A percentile compares a stretch with the other conserved stretches of the same genome.
phyloP scores from a whole-genome alignment of 202 grass and related monocot species.

The Eragrostis tef region DNA sequence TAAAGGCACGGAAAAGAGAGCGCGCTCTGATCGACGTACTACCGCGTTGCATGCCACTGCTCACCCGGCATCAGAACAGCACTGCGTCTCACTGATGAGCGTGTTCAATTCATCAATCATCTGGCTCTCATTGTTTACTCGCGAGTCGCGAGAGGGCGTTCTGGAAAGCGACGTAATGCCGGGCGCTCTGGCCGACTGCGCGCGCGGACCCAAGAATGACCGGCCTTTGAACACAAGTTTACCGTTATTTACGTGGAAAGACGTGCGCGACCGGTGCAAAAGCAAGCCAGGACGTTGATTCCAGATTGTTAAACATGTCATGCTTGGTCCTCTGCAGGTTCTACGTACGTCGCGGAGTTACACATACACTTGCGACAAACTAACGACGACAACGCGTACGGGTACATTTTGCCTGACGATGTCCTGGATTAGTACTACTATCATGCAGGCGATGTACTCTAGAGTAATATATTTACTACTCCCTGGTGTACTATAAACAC shows the following conservation, averaged over 20 bases:
- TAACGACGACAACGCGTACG: too few species aligned
- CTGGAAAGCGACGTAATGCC: slow-evolving; percentile 49
- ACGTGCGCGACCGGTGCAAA: not conserved
- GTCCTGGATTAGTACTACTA: not conserved
- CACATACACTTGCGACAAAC: not conserved
- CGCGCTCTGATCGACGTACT: slow-evolving; percentile 25
- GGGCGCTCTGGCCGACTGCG: not conserved
- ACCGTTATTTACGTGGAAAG: slow-evolving; percentile 56
- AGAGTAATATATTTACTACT: not conserved
- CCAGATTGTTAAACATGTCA: too few species aligned
- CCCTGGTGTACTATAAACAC: not conserved
- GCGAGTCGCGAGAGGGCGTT: slow-evolving; percentile 1
- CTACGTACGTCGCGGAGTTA: too few species aligned
- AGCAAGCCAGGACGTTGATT: not conserved
- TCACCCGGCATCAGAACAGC: too few species aligned
- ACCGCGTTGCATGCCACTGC: not conserved
- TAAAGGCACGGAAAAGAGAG: slow-evolving; percentile 29
- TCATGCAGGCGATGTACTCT: too few species aligned
- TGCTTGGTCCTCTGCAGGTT: too few species aligned
- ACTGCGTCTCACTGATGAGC: not conserved
- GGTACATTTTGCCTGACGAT: too few species aligned
- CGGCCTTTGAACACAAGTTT: slow-evolving; percentile 29
- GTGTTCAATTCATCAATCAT: not conserved
- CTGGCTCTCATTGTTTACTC: not conserved
- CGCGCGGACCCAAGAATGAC: slow-evolving; percentile 34